phyloP scores from a whole-genome alignment of 1,284 basidiomycete species.

The Microbotryomycetes sp. region DNA sequence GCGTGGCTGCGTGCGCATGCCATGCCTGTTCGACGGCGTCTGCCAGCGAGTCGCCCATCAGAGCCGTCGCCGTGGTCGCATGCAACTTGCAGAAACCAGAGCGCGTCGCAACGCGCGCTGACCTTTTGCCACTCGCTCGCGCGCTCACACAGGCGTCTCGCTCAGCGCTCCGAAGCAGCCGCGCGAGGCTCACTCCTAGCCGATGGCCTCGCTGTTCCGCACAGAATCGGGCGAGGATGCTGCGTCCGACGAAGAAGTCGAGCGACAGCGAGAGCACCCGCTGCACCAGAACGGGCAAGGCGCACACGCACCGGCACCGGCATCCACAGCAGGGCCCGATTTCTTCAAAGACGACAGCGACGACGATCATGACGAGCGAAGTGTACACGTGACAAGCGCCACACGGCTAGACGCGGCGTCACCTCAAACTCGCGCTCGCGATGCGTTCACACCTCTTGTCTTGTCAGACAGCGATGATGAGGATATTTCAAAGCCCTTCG shows the following conservation, averaged over 20 bases:
- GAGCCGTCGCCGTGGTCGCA: too few species aligned
- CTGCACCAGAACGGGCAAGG: too few species aligned
- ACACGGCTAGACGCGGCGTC: not conserved
- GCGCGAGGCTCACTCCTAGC: not conserved
- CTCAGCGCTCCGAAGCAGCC: not conserved
- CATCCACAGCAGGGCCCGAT: too few species aligned
- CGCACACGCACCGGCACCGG: too few species aligned
- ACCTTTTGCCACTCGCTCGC: not conserved
- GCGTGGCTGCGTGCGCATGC: too few species aligned
- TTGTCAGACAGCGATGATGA: not conserved
- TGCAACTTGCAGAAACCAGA: too few species aligned
- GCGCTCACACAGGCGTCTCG: too few species aligned
- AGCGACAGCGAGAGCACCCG: not conserved
- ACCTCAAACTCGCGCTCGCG: not conserved
- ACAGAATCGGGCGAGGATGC: not conserved
- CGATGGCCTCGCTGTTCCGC: not conserved
- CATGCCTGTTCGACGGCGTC: too few species aligned
- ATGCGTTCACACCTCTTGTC: not conserved
- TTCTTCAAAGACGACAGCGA: conserved; percentile 14
- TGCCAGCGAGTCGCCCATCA: too few species aligned
- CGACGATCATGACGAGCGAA: not conserved
- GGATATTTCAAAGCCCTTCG: too few species aligned
- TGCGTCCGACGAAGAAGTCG: not conserved
- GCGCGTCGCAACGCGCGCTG: too few species aligned
- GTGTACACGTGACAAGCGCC: not conserved